A percentile compares a stretch with the other conserved stretches of the same genome.
Evolutionary conservation across 495 filamentous ascomycete species (phyloP).

Genomic region (Coniosporium apollinis): DNA sequence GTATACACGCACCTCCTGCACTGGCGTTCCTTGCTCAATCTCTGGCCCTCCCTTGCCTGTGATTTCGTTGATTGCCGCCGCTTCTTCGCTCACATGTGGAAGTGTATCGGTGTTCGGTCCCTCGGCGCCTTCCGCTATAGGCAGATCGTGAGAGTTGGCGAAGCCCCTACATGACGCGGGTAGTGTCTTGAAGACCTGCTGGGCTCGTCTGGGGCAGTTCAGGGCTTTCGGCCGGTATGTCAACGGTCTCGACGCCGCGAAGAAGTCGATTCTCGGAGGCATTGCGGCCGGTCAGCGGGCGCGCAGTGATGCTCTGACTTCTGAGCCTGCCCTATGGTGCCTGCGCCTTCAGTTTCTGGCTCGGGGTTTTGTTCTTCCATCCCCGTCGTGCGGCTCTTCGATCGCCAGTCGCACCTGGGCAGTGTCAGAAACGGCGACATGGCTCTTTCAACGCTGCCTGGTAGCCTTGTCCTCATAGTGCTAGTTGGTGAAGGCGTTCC

Average conservation of each 20-base stretch:
- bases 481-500: no score
- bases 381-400: no score
- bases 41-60: slow-evolving; percentile 39
- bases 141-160: slow-evolving; percentile 17
- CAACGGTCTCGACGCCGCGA: not conserved
- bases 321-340: no score
- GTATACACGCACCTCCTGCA: slow-evolving; percentile 38
- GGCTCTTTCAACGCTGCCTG: no score
- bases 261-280: not conserved
- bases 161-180: slow-evolving; percentile 4
- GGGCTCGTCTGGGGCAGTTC: not conserved
- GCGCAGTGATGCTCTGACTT: no score
- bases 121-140: slow-evolving; percentile 22
- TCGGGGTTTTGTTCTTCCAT: no score
- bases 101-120: slow-evolving; percentile 37
- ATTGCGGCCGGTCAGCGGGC: no score
- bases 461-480: no score
- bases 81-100: slow-evolving; percentile 48
- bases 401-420: no score
- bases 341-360: no score
- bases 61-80: slow-evolving; percentile 36
- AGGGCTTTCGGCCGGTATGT: not conserved
- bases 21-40: slow-evolving; percentile 45
- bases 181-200: not conserved
- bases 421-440: no score